Evolutionary conservation across 805 yeast species (phyloP), one percentile per base, ranked within the genome.

Genomic region (Cyberlindnera xishuangbannaensis): DNA sequence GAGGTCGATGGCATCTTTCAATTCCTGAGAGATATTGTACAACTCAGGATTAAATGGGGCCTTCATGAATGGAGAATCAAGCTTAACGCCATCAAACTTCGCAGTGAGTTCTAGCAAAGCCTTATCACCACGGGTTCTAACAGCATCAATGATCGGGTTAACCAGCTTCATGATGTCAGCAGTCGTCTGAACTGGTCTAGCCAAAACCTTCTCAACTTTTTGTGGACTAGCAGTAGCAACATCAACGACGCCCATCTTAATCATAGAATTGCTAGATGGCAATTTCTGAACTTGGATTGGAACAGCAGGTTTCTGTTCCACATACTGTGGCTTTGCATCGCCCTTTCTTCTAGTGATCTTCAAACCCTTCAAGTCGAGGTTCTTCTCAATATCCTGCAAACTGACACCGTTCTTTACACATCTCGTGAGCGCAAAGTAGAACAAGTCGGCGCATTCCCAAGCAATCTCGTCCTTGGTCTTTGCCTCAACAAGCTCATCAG

Each of bases 361-460:
- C 51, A 79, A 62, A 29, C 85, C 72, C 67, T 92, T 92, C 55
- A 78, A 59, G 53, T 85, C 88, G 53, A 92, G 69, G 59, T 90
- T 86, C 46, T 68, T 71, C 62, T 88, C 96, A 28, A 92, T 78
- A 49, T 88, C 97, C 7, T 71, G 64, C 50, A 87, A 63, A 17
- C 81, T 62, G 20, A 92, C 95, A 20, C 90, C 96, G 49, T 76
- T 67, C 58, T 83, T 74, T 15, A 81, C 70, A 31, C 85, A 72
- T 59, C 83, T 84, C 37, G 84, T 65, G 56, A 80, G 51, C 11
- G 90, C 81, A 50, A 84, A 84, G 54, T 80, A 76, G 42, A 85
- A 68, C 56, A 92, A 68, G 58, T 92, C 98, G 7, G 98, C 98
- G 33, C 95, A 90, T 63, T 92, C 98, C 96, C 96, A 92, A 0